Base-by-base conservation (phyloP, 495 filamentous ascomycete genomes). In the Neurospora sp. region DNA sequence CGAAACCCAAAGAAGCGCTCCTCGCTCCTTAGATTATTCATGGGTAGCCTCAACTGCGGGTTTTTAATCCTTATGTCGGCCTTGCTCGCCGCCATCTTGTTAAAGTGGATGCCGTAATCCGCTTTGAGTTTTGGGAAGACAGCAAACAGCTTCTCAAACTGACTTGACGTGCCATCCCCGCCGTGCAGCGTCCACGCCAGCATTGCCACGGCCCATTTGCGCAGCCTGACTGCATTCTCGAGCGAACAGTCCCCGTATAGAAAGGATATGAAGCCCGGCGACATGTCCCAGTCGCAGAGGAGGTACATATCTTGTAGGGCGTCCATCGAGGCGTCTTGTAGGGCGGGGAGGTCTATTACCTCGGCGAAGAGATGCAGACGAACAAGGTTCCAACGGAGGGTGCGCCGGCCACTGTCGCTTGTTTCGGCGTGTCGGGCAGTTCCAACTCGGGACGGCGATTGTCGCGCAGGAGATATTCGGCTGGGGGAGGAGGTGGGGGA, bases 201-300 rank as follows among this genome's bases (percentile, higher is more conserved):
- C 84, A 86, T 85, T 35, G 83, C 84, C 2, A 85, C 81, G 14
- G 83, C 83, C 84, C 84, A 86, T 70, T 81, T 81, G 20, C 84
- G 81, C 31, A 86, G 77, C 20, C 82, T 78, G 61, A 82, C 78
- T 68, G 83, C 80, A 69, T 81, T 80, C 10, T 80, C 75, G 14
- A 80, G 68, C 48, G 84, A 82, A 76, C 83, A 85, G 68, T 82
- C 78, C 40, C 77, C 81, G 76, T 85, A 86, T 10, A 85, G 78
- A 71, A 81, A 85, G 71, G 75, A 72, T 68, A 85, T 75, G 35
- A 86, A 81, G 35, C 78, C 77, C 8, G 83, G 82, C 7, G 80
- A 82, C 71, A 85, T 83, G 72, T 84, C 83, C 81, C 84, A 84
- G 75, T 85, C 84, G 72, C 81, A 80, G n/a, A 81, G 82, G 40